phyloP scores from a whole-genome alignment of 306 rosid species.

The Cajanus cajan region DNA sequence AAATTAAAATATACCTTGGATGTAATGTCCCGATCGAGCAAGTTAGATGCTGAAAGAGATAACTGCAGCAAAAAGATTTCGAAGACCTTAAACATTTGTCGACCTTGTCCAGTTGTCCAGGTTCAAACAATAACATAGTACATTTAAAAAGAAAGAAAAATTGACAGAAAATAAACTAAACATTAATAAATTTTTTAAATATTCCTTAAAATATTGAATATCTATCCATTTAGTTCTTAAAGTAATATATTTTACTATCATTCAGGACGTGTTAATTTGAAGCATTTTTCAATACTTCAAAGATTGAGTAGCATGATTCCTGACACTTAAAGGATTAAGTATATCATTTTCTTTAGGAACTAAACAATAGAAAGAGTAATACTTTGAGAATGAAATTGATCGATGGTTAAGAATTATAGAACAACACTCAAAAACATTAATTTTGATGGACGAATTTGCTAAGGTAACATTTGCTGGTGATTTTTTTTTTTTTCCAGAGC shows the following conservation, averaged over 20 bases:
- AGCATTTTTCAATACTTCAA: too few species aligned
- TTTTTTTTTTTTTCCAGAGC: background rate
- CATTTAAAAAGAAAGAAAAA: background rate
- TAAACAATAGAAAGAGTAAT: too few species aligned
- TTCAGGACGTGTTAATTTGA: too few species aligned
- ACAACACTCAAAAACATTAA: background rate
- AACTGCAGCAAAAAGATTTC: constrained; percentile 52
- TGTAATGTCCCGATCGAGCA: constrained; percentile 59
- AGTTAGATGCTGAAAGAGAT: constrained; percentile 60
- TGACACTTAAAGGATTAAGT: too few species aligned
- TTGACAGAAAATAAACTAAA: background rate
- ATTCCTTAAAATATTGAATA: too few species aligned
- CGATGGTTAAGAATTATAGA: too few species aligned
- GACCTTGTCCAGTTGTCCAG: background rate
- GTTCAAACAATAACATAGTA: background rate
- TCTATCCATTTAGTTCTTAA: too few species aligned
- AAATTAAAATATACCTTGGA: constrained; percentile 43
- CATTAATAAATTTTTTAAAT: too few species aligned
- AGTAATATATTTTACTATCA: too few species aligned
- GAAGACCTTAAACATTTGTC: constrained; percentile 27
- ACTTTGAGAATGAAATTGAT: too few species aligned
- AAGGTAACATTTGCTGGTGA: background rate
- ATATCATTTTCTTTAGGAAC: too few species aligned
- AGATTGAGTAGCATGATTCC: too few species aligned
- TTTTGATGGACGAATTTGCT: background rate